Conservation (phyloP, 805 yeast genomes). For the Candida montana region DNA sequence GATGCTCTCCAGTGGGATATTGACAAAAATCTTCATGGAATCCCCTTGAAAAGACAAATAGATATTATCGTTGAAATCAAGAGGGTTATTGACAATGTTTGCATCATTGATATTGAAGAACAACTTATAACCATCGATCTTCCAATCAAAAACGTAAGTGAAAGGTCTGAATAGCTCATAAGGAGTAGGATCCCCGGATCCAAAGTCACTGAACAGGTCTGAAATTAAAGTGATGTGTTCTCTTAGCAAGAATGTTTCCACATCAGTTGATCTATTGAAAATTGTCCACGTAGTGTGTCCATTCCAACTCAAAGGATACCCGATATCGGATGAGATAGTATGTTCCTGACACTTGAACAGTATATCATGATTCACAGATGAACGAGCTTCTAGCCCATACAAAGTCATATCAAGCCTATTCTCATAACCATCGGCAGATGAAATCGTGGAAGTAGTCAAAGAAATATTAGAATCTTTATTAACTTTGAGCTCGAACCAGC, state of each 20-base stretch:
- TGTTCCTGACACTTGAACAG: constrained; percentile 60
- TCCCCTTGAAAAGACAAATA: constrained; percentile 72
- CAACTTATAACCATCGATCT: constrained; percentile 49
- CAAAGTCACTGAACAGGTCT: constrained; percentile 73
- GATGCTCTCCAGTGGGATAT: constrained; percentile 56
- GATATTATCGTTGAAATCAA: constrained; percentile 76
- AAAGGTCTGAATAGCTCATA: constrained; percentile 78
- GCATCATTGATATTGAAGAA: constrained; percentile 79
- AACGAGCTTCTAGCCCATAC: constrained; percentile 53
- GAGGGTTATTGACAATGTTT: constrained; percentile 84
- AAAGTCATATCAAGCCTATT: constrained; percentile 44
- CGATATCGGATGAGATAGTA: constrained; percentile 47
- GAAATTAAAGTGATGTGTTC: constrained; percentile 75
- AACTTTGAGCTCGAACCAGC: constrained; percentile 81
- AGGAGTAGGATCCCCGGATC: constrained; percentile 62
- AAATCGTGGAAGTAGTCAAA: constrained; percentile 43
- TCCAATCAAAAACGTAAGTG: constrained; percentile 57
- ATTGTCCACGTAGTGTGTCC: constrained; percentile 69
- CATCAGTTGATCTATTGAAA: constrained; percentile 43
- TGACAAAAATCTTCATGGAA: constrained; percentile 38
- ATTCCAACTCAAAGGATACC: constrained; percentile 81
- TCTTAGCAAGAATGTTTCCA: constrained; percentile 61
- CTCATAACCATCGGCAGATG: constrained; percentile 51
- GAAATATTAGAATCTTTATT: constrained; percentile 46
- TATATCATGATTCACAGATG: constrained; percentile 88